A percentile compares a stretch with the other conserved stretches of the same genome.
Conservation (phyloP, 257 asterid genomes). For the Nicotiana knightiana region DNA sequence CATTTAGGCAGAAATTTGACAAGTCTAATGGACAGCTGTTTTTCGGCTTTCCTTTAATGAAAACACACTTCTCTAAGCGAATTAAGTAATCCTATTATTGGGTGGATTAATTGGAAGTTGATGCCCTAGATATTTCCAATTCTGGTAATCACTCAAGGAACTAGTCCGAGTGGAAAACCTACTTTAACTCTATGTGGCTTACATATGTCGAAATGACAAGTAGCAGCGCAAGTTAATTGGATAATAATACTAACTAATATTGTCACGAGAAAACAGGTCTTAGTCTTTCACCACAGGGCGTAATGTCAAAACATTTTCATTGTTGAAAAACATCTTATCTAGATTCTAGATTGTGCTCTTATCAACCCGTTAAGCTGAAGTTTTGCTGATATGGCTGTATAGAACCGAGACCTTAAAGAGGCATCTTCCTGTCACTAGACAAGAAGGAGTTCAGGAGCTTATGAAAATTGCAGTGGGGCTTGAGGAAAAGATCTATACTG, state of each 20-base stretch:
- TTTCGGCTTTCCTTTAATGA: neutral
- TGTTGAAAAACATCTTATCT: neutral
- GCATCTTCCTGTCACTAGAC: slow-evolving; percentile 64
- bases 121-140: neutral
- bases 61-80: no score
- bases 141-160: neutral
- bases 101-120: neutral
- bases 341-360: neutral
- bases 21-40: neutral
- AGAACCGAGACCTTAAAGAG: slow-evolving; percentile 76
- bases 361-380: neutral
- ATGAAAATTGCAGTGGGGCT: slow-evolving; percentile 59
- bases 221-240: neutral
- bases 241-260: neutral
- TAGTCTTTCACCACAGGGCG: neutral
- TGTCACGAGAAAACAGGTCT: neutral
- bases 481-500: slow-evolving; percentile 70
- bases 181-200: neutral
- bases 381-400: slow-evolving; percentile 1
- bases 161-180: neutral
- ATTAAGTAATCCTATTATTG: no score
- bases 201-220: neutral
- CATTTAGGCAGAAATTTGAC: neutral
- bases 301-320: neutral
- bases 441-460: slow-evolving; percentile 61